These are phyloP conservation scores for Acanthamoeba castellanii DNA, from an alignment of 208 protist species.

Conservation along the genomic window DNA sequence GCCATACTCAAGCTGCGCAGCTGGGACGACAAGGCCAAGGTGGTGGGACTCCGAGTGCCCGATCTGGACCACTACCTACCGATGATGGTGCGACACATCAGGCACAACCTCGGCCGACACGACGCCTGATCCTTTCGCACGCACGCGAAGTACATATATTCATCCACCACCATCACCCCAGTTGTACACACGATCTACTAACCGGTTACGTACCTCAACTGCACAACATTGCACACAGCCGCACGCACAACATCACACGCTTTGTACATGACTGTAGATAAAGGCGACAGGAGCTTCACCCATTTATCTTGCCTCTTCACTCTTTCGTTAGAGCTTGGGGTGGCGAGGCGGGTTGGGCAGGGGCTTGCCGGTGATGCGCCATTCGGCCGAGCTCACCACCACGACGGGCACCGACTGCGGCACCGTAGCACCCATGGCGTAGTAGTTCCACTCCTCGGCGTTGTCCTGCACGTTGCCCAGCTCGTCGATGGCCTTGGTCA, in stretches of 20 bases:
- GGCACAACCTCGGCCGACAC: not conserved
- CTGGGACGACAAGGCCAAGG: slow-evolving; percentile 75
- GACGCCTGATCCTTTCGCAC: not conserved
- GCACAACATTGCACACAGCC: no score
- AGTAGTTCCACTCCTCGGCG: slow-evolving; percentile 31
- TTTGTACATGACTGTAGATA: no score
- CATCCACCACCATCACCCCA: no score
- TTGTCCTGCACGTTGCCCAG: slow-evolving; percentile 46
- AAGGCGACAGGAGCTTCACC: no score
- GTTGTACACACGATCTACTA: no score
- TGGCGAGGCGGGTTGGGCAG: not conserved
- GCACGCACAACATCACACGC: no score
- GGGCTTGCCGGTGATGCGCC: not conserved
- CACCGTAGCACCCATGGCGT: slow-evolving; percentile 49
- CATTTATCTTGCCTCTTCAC: no score
- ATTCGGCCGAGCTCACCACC: not conserved
- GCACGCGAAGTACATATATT: no score
- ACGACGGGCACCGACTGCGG: slow-evolving; percentile 5
- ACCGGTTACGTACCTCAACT: no score
- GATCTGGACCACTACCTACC: slow-evolving; percentile 34
- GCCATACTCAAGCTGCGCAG: slow-evolving; percentile 57
- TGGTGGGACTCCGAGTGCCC: slow-evolving; percentile 56
- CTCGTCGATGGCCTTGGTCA: slow-evolving; percentile 36
- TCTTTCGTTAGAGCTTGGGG: no score
- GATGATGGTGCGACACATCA: slow-evolving; percentile 63